A percentile compares a stretch with the other conserved stretches of the same genome.
These are phyloP conservation scores for Clonostachys byssicola DNA, from an alignment of 2,329 filamentous ascomycete species.

Conservation along the genomic window DNA sequence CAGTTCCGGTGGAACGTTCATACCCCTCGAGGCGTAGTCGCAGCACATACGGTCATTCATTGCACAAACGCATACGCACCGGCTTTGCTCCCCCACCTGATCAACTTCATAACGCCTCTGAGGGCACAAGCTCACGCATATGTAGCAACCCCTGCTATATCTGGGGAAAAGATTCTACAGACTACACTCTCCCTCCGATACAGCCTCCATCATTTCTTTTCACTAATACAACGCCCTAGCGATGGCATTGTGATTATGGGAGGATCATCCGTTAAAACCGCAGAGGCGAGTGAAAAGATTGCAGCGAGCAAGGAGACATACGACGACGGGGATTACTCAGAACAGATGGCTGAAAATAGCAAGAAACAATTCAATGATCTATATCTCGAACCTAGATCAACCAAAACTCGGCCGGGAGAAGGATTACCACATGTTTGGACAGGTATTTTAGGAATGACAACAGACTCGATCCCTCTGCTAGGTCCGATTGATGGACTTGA, in stretches of 20 bases:
- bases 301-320: background rate
- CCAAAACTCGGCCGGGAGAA: constrained; percentile 20
- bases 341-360: background rate
- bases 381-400: background rate
- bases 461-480: constrained; percentile 40
- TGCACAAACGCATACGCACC: background rate
- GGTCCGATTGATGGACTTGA: constrained; percentile 29
- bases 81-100: background rate
- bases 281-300: background rate
- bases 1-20: background rate
- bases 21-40: background rate
- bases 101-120: background rate
- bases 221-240: constrained; percentile 37
- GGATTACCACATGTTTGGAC: constrained; percentile 40
- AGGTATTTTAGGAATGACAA: constrained; percentile 41
- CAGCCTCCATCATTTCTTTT: constrained; percentile 41
- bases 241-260: background rate
- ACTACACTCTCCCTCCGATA: constrained; percentile 40
- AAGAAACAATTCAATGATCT: background rate
- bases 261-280: background rate
- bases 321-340: background rate
- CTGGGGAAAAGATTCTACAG: constrained; percentile 20
- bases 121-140: background rate
- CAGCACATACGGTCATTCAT: background rate
- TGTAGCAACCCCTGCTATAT: constrained; percentile 29